A percentile compares a stretch with the other conserved stretches of the same genome.
These are phyloP conservation scores for Balamuthia mandrillaris DNA, from an alignment of 208 protist species.

Conservation along the genomic window DNA sequence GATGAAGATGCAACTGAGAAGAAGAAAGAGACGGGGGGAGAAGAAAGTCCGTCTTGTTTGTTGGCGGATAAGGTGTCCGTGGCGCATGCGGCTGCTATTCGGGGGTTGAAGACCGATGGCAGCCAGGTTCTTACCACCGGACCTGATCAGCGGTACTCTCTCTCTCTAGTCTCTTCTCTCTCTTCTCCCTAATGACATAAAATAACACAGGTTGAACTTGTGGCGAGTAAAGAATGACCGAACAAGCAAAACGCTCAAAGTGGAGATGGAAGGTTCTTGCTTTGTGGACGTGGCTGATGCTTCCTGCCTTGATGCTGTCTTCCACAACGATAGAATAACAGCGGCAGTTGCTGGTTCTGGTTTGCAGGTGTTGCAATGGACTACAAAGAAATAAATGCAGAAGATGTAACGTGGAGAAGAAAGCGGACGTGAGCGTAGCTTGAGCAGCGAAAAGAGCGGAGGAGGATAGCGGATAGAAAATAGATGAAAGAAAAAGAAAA, in stretches of 20 bases:
- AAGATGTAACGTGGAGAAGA: background rate
- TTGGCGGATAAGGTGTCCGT: too few relatives aligned
- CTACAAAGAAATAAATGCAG: background rate
- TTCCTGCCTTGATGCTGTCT: background rate
- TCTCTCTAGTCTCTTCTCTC: background rate
- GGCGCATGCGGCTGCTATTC: too few relatives aligned
- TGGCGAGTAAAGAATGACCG: background rate
- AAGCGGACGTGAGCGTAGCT: background rate
- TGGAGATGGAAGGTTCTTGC: background rate
- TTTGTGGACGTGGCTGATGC: conserved; percentile 1
- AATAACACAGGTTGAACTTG: background rate
- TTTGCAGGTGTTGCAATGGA: background rate
- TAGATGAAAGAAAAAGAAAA: too few relatives aligned
- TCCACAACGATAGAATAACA: too few relatives aligned
- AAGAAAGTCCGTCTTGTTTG: too few relatives aligned
- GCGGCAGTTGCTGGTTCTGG: too few relatives aligned
- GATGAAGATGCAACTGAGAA: too few relatives aligned
- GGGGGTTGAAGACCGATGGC: background rate
- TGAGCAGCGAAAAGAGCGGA: background rate
- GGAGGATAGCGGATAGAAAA: too few relatives aligned
- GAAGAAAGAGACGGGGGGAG: too few relatives aligned
- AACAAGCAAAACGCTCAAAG: background rate
- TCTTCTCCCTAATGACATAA: background rate
- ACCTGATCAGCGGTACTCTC: background rate
- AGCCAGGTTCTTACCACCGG: background rate